phyloP scores from a whole-genome alignment of 192 early-diverging fungal genomes.

The Pilaira anomala region DNA sequence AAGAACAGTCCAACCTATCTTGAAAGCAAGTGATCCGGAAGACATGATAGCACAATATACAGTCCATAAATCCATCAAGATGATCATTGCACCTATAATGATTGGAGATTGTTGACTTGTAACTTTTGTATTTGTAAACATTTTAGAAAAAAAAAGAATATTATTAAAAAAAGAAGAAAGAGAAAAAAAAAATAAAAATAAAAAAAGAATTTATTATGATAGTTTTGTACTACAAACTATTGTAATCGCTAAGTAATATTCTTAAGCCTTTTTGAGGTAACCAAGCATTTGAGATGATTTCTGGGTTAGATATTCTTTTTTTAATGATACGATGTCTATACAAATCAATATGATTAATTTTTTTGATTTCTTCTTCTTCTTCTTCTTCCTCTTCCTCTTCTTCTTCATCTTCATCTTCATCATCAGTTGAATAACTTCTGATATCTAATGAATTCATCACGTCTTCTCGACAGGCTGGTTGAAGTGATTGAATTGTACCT shows the following conservation, averaged over 20 bases:
- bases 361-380: background rate
- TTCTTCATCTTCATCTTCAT: background rate
- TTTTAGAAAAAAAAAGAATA: background rate
- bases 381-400: background rate
- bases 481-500: constrained; percentile 26
- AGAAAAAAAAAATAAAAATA: background rate
- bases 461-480: background rate
- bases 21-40: background rate
- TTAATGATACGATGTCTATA: constrained; percentile 16
- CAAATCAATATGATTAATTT: background rate
- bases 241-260: constrained; percentile 14
- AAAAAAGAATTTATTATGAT: background rate
- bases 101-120: constrained; percentile 1
- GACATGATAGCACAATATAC: constrained; percentile 1
- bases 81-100: constrained; percentile 4
- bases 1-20: background rate
- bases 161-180: background rate
- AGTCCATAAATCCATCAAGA: constrained; percentile 4
- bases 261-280: constrained; percentile 21
- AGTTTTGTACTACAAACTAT: background rate
- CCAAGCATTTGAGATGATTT: background rate
- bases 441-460: background rate
- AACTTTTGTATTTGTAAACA: background rate
- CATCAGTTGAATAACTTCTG: background rate
- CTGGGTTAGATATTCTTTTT: constrained; percentile 12